Evolutionary conservation across 176 grass and related monocot species (phyloP).

Genomic region (Olyra latifolia): DNA sequence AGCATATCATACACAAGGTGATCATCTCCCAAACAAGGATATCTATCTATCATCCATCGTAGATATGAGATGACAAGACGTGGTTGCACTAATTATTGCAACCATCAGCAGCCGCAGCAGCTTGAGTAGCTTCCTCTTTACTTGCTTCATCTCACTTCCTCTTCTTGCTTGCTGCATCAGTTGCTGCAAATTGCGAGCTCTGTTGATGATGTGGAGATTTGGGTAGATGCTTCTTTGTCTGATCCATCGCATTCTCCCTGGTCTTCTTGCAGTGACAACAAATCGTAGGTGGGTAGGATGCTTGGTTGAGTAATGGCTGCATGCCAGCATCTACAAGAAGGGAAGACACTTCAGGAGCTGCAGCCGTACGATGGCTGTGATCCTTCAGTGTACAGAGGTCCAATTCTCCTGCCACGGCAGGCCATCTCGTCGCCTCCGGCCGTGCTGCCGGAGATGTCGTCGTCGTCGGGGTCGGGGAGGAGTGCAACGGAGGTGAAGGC

Average conservation of each 20-base stretch:
- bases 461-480: slow-evolving; percentile 38
- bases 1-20: slow-evolving; percentile 1
- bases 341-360: background rate
- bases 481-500: slow-evolving; percentile 51
- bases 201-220: background rate
- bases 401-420: slow-evolving; percentile 29
- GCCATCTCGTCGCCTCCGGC: slow-evolving; percentile 2
- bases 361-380: slow-evolving; percentile 3
- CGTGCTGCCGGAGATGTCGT: slow-evolving; percentile 29
- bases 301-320: slow-evolving; percentile 35
- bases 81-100: slow-evolving; percentile 37
- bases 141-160: slow-evolving; percentile 5
- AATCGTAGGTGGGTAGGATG: slow-evolving; percentile 5
- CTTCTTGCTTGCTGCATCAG: slow-evolving; percentile 5
- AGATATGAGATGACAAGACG: slow-evolving; percentile 39
- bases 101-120: background rate
- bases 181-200: slow-evolving; percentile 8
- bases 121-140: background rate
- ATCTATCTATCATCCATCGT: slow-evolving; percentile 26
- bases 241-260: background rate
- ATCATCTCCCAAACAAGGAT: slow-evolving; percentile 32
- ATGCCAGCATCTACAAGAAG: slow-evolving; percentile 32
- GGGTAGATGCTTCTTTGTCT: background rate
- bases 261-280: background rate
- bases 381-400: background rate